Evolutionary conservation across 2,329 filamentous ascomycete species (phyloP).

Genomic region (Xylariaceae sp.): DNA sequence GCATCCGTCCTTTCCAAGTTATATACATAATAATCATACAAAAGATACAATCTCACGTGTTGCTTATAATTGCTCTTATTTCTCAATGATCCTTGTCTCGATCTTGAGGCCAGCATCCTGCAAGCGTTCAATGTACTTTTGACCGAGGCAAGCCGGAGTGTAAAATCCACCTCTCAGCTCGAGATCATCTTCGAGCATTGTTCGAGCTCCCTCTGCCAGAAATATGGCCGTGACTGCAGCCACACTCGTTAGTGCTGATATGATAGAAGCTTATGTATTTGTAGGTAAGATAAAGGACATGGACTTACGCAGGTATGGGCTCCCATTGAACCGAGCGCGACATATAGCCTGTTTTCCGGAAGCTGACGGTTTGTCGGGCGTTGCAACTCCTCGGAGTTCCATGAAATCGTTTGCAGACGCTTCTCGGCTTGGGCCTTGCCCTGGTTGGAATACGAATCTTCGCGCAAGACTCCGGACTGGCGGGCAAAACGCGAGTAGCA

Average conservation of each 20-base stretch:
- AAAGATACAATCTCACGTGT: too few relatives aligned
- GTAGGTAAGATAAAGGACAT: background rate
- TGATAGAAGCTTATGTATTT: background rate
- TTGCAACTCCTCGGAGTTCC: slow-evolving; percentile 59
- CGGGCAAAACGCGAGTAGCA: slow-evolving; percentile 42
- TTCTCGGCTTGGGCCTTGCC: slow-evolving; percentile 50
- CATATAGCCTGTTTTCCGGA: slow-evolving; percentile 48
- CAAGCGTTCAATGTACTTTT: slow-evolving; percentile 59
- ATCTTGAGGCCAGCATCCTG: slow-evolving; percentile 57
- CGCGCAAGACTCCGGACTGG: slow-evolving; percentile 42
- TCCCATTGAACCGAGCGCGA: slow-evolving; percentile 52
- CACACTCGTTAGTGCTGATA: slow-evolving; percentile 9
- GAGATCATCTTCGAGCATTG: slow-evolving; percentile 58
- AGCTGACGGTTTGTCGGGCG: slow-evolving; percentile 45
- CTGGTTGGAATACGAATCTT: slow-evolving; percentile 46
- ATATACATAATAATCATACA: too few relatives aligned
- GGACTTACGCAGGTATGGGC: slow-evolving; percentile 58
- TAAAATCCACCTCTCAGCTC: slow-evolving; percentile 61
- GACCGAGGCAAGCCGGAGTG: slow-evolving; percentile 67
- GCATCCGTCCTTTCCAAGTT: too few relatives aligned
- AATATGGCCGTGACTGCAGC: slow-evolving; percentile 58
- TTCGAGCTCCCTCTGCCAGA: slow-evolving; percentile 58
- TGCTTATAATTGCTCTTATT: slow-evolving; percentile 1
- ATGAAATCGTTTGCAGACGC: slow-evolving; percentile 53
- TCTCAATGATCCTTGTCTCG: slow-evolving; percentile 46